These are phyloP conservation scores for Thuidium tamariscinum DNA, from an alignment of 225 moss, liverwort and hornwort genomes.

Conservation along the genomic window DNA sequence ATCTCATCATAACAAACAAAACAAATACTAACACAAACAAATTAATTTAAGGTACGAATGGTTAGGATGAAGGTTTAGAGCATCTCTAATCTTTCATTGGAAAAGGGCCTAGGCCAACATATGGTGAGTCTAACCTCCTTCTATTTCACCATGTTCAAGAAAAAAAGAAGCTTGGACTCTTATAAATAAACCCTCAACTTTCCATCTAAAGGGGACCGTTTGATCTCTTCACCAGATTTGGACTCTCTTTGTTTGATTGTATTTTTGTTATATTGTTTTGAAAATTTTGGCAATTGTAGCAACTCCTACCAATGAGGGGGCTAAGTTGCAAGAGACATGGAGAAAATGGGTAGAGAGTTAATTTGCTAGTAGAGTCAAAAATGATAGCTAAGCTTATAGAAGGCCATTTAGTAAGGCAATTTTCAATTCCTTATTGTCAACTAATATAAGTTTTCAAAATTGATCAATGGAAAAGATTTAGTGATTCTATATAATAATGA, in stretches of 20 bases:
- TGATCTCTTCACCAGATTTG: background rate
- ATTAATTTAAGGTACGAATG: too few species aligned
- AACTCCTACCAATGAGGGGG: background rate
- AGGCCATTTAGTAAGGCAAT: background rate
- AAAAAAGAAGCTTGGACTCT: too few species aligned
- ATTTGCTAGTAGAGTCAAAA: accelerated
- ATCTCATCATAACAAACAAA: too few species aligned
- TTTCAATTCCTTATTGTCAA: background rate
- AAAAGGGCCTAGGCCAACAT: too few species aligned
- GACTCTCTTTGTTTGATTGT: accelerated
- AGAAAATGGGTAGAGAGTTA: accelerated
- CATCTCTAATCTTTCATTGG: too few species aligned
- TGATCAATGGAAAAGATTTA: background rate
- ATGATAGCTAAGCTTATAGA: background rate
- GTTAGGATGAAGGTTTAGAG: background rate
- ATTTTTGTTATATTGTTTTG: background rate
- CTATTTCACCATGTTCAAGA: too few species aligned
- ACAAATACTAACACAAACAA: too few species aligned
- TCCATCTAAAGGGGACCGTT: accelerated
- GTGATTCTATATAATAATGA: background rate
- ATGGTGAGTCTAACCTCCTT: too few species aligned
- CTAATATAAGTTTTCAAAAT: background rate
- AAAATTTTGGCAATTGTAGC: accelerated
- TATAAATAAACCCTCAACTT: accelerated
- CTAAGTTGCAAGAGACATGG: accelerated